These are phyloP conservation scores for Podila minutissima DNA, from an alignment of 192 early-diverging fungal genomes.

Conservation along the genomic window DNA sequence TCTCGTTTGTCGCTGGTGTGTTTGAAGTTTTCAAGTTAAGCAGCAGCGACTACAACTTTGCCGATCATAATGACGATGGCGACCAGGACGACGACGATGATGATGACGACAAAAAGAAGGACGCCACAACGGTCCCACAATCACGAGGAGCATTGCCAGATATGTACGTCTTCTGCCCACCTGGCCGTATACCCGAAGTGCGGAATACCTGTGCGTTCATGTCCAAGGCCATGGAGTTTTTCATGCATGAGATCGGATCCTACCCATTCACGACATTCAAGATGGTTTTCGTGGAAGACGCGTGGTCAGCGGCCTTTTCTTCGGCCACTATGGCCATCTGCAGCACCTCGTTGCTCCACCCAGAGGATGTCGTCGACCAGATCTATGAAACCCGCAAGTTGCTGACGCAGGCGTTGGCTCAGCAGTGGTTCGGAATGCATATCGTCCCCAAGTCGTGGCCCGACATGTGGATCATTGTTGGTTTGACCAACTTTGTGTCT, in stretches of 20 bases:
- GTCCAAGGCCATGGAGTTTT: slow-evolving; percentile 80
- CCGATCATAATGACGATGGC: slow-evolving; percentile 24
- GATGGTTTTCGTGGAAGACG: slow-evolving; percentile 88
- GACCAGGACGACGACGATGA: slow-evolving; percentile 11
- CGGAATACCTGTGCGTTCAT: slow-evolving; percentile 29
- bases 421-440: slow-evolving; percentile 97
- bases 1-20: slow-evolving; percentile 76
- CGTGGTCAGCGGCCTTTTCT: slow-evolving; percentile 69
- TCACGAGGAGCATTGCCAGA: slow-evolving; percentile 54
- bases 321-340: slow-evolving; percentile 87
- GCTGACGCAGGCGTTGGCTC: slow-evolving; percentile 76
- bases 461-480: slow-evolving; percentile 91
- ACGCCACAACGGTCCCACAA: slow-evolving; percentile 8
- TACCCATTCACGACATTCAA: slow-evolving; percentile 90
- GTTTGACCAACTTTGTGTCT: slow-evolving; percentile 81
- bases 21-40: slow-evolving; percentile 43
- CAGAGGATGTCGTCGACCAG: slow-evolving; percentile 85
- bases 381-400: slow-evolving; percentile 81
- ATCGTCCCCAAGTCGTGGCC: slow-evolving; percentile 75
- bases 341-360: slow-evolving; percentile 74
- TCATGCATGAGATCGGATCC: slow-evolving; percentile 87
- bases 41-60: slow-evolving; percentile 27
- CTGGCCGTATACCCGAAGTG: slow-evolving; percentile 70
- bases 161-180: slow-evolving; percentile 77
- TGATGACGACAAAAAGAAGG: slow-evolving; percentile 22